Conservation (phyloP, 306 rosid genomes). For the Canavalia gladiata region DNA sequence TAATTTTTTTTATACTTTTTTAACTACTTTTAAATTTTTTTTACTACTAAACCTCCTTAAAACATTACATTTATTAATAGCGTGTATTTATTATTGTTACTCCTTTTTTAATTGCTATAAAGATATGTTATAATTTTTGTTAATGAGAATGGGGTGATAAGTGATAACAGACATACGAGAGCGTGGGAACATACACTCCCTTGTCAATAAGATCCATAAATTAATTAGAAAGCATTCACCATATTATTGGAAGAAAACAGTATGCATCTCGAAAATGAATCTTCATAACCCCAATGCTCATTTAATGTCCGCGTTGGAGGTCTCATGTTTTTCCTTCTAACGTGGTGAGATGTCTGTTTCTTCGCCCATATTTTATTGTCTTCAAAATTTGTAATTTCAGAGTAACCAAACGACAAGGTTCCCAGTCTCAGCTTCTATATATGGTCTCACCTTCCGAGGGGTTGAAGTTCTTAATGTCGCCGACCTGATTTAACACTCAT, state of each 20-base stretch:
- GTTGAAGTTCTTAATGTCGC: slow-evolving; percentile 36
- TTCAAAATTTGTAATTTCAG: slow-evolving; percentile 54
- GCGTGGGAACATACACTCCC: no score
- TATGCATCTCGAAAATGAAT: slow-evolving; percentile 74
- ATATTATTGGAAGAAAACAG: slow-evolving; percentile 31
- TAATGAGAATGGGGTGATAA: no score
- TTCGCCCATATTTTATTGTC: slow-evolving; percentile 54
- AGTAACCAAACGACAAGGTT: slow-evolving; percentile 52
- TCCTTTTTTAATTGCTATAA: no score
- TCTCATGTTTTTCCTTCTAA: slow-evolving; percentile 70
- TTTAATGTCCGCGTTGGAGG: slow-evolving; percentile 69
- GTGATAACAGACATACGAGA: no score
- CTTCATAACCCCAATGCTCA: slow-evolving; percentile 69
- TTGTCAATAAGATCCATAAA: background rate
- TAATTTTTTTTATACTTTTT: no score
- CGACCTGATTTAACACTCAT: background rate
- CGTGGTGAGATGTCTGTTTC: slow-evolving; percentile 90
- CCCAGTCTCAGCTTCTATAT: slow-evolving; percentile 46
- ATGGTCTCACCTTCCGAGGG: slow-evolving; percentile 50
- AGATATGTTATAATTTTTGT: no score
- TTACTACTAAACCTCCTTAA: no score
- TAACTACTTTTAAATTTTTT: no score
- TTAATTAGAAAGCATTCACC: background rate
- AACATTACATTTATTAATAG: no score
- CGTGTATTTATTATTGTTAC: no score